Percentiles rank a stretch among this genome's conserved stretches.
Evolutionary conservation across 768 basidiomycete genomes (phyloP).

Genomic region (Suillus sp.): DNA sequence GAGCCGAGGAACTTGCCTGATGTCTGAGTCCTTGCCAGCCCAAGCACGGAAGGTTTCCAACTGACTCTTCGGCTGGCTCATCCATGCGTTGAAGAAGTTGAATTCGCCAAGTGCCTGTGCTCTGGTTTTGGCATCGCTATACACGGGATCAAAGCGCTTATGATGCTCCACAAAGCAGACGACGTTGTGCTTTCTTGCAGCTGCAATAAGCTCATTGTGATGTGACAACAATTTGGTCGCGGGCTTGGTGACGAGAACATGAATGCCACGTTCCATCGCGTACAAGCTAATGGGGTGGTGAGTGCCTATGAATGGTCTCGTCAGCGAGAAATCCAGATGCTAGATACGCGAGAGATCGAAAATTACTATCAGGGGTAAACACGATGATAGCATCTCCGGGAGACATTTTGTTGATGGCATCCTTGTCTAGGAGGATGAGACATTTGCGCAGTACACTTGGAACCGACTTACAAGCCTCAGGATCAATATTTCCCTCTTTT

Average conservation of each 20-base stretch:
- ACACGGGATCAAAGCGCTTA: conserved; percentile 90
- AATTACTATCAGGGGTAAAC: conserved; percentile 88
- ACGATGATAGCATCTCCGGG: conserved; percentile 90
- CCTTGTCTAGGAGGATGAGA: conserved; percentile 60
- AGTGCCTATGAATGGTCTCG: conserved; percentile 50
- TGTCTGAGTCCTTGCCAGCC: conserved; percentile 94
- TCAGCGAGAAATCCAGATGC: neutral
- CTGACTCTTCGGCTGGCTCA: conserved; percentile 96
- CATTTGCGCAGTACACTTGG: conserved; percentile 8
- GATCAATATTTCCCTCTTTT: conserved; percentile 63
- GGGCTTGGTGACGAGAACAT: conserved; percentile 92
- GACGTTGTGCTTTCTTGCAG: conserved; percentile 78
- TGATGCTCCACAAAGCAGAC: conserved; percentile 95
- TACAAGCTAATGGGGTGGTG: conserved; percentile 85
- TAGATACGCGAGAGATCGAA: conserved; percentile 1
- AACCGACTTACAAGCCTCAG: conserved; percentile 75
- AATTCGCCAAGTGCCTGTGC: conserved; percentile 82
- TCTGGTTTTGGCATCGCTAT: conserved; percentile 85
- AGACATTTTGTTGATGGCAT: conserved; percentile 73
- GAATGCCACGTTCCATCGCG: conserved; percentile 82
- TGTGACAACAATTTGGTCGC: conserved; percentile 85
- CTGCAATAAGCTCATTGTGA: conserved; percentile 75
- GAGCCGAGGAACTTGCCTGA: conserved; percentile 52
- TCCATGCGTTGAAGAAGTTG: conserved; percentile 96
- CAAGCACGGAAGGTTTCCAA: conserved; percentile 93